Conservation (phyloP, 768 basidiomycete species). For the Pulveroboletus sp. region DNA sequence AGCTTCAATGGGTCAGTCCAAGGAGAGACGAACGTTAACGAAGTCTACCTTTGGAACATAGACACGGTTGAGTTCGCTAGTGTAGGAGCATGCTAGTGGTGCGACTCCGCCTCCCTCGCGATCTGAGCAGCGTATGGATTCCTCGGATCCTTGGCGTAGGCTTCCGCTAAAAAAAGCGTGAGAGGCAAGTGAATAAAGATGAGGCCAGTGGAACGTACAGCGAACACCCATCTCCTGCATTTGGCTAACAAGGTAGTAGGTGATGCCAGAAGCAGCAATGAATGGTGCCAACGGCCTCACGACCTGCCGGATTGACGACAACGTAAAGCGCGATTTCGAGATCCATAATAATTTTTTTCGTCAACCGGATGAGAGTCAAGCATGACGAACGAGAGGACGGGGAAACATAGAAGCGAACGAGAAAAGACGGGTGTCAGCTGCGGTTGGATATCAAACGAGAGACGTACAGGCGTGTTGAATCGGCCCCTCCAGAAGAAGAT, state of each 20-base stretch:
- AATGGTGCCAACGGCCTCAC: conserved; percentile 78
- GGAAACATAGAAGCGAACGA: background rate
- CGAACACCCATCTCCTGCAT: conserved; percentile 66
- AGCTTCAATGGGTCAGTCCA: background rate
- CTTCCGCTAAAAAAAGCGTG: conserved; percentile 43
- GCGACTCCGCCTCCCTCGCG: conserved; percentile 56
- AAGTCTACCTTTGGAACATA: conserved; percentile 9
- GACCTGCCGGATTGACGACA: conserved; percentile 46
- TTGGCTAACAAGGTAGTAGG: conserved; percentile 62
- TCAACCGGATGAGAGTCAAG: background rate
- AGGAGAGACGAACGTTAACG: background rate
- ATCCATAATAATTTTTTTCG: background rate
- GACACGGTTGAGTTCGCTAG: background rate
- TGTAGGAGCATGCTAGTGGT: conserved; percentile 28
- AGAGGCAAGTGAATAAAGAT: background rate
- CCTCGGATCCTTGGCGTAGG: conserved; percentile 69
- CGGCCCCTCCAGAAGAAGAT: conserved; percentile 26
- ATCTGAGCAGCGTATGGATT: conserved; percentile 81
- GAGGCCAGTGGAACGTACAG: conserved; percentile 47
- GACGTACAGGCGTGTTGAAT: conserved; percentile 28
- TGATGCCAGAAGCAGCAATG: conserved; percentile 59
- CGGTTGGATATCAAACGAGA: too few relatives aligned
- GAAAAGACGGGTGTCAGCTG: too few relatives aligned
- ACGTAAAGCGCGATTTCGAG: background rate
- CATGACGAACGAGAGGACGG: too few relatives aligned